These are phyloP conservation scores for Eucalyptus pumila DNA, from an alignment of 345 rosid genomes.

Conservation along the genomic window DNA sequence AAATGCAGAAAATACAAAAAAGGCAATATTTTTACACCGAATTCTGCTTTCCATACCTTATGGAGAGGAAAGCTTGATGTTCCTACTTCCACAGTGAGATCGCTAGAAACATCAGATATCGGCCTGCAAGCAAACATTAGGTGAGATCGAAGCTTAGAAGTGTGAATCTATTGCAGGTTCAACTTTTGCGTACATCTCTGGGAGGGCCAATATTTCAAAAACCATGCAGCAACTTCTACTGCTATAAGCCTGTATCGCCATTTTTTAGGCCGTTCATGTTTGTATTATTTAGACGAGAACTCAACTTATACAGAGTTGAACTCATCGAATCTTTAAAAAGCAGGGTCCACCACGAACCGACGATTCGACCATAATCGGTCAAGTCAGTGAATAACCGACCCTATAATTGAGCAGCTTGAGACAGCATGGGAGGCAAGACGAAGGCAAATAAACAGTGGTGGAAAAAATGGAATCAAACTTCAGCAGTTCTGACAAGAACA, in stretches of 20 bases:
- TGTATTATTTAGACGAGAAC: background rate
- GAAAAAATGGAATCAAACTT: background rate
- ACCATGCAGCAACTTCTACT: constrained; percentile 21
- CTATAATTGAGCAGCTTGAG: background rate
- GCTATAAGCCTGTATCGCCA: constrained; percentile 12
- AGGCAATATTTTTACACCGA: background rate
- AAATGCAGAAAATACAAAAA: background rate
- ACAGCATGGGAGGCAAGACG: background rate
- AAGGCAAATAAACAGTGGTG: background rate
- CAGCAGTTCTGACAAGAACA: background rate
- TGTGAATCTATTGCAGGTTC: background rate
- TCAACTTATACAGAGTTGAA: background rate
- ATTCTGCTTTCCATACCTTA: constrained; percentile 32
- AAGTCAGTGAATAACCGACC: background rate
- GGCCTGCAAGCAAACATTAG: constrained; percentile 57
- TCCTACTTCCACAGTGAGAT: constrained; percentile 80
- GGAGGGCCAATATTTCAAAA: constrained; percentile 19
- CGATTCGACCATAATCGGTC: background rate
- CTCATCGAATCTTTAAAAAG: background rate
- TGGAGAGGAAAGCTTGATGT: constrained; percentile 81
- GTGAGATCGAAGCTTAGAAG: background rate
- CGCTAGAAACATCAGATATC: constrained; percentile 91
- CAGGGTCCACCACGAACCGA: background rate
- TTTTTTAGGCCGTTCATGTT: constrained; percentile 2
- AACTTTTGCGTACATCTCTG: constrained; percentile 19